Conservation (phyloP, 306 rosid species). For the Cicer judaicum region DNA sequence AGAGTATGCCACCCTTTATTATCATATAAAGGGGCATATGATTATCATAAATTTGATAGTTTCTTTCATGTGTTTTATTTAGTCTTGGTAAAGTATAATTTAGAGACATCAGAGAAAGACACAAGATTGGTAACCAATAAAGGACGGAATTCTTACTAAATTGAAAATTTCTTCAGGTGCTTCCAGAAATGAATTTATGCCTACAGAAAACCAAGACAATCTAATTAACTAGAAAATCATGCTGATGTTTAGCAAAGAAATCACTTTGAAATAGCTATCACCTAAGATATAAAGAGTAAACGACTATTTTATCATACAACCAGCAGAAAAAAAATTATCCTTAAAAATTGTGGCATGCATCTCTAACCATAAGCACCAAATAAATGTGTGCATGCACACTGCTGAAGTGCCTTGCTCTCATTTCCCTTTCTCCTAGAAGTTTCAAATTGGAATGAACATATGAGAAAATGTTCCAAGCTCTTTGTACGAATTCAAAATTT, state of each 20-base stretch:
- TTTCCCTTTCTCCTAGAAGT: conserved; percentile 1
- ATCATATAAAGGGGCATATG: conserved; percentile 11
- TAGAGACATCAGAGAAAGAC: conserved; percentile 10
- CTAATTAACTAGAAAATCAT: conserved; percentile 29
- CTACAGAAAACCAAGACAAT: background rate
- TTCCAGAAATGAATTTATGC: background rate
- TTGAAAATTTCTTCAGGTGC: conserved; percentile 34
- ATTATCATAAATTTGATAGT: conserved; percentile 20
- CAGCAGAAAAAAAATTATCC: background rate
- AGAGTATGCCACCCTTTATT: conserved; percentile 25
- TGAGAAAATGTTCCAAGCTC: conserved; percentile 12
- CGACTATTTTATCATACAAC: background rate
- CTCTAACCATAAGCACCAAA: conserved; percentile 21
- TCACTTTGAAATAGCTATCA: conserved; percentile 3
- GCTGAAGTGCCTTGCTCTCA: background rate
- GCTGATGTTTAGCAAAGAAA: background rate
- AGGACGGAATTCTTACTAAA: conserved; percentile 16
- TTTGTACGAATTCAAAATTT: conserved; percentile 29
- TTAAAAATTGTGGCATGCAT: background rate
- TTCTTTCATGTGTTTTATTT: conserved; percentile 30
- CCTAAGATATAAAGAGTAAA: conserved; percentile 13
- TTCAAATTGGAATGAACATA: conserved; percentile 22
- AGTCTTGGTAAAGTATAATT: conserved; percentile 6
- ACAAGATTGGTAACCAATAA: conserved; percentile 20
- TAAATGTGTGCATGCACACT: conserved; percentile 6